Evolutionary conservation across 2,329 filamentous ascomycete genomes (phyloP).

Genomic region (Aspergillus sp.): DNA sequence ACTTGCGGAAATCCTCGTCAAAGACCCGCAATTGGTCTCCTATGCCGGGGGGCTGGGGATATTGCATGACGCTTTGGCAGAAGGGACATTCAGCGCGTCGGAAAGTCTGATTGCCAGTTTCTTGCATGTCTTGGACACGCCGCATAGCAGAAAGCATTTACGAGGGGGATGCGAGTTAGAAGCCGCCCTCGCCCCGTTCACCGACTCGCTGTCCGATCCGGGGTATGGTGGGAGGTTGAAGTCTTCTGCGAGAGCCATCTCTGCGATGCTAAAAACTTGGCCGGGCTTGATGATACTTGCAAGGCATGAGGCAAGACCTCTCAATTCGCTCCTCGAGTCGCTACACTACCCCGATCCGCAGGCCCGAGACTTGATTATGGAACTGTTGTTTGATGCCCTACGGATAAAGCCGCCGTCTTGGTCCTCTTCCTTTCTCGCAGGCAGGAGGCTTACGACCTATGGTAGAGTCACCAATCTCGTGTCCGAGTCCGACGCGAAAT

Average conservation of each 20-base stretch:
- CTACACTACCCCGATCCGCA: conserved; percentile 49
- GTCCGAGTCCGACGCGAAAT: conserved; percentile 45
- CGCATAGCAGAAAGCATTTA: conserved; percentile 70
- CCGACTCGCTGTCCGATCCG: conserved; percentile 58
- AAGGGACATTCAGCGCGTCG: conserved; percentile 84
- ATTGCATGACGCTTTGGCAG: conserved; percentile 82
- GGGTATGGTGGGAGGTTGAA: conserved; percentile 59
- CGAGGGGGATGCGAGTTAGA: conserved; percentile 83
- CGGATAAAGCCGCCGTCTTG: conserved; percentile 89
- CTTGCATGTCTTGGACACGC: conserved; percentile 78
- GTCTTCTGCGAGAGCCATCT: conserved; percentile 84
- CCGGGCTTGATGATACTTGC: conserved; percentile 79
- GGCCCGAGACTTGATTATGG: conserved; percentile 68
- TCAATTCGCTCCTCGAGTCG: conserved; percentile 67
- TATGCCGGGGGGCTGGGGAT: conserved; percentile 75
- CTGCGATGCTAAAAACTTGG: conserved; percentile 87
- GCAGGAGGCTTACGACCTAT: conserved; percentile 86
- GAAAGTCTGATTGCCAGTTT: conserved; percentile 84
- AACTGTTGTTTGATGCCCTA: conserved; percentile 72
- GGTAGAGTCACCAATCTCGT: conserved; percentile 84
- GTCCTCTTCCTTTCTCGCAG: conserved; percentile 92
- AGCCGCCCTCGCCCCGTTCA: conserved; percentile 83
- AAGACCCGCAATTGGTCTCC: conserved; percentile 71
- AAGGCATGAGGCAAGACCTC: conserved; percentile 77
- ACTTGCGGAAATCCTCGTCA: conserved; percentile 79